Evolutionary conservation across 352 stramenopile genomes (phyloP).

Genomic region (Paralagenidium karlingii): DNA sequence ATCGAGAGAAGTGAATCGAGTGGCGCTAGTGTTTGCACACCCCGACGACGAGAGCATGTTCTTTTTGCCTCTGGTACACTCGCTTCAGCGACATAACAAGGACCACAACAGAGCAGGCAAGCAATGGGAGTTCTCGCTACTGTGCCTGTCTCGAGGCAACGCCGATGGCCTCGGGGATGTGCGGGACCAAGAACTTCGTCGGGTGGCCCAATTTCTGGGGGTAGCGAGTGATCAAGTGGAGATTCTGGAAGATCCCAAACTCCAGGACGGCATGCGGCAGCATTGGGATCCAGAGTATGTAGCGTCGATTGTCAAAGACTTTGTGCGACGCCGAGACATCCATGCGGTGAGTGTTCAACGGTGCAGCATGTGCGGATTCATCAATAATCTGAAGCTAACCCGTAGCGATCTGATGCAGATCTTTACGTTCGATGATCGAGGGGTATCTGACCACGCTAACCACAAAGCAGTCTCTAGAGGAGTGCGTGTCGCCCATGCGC

Average conservation of each 20-base stretch:
- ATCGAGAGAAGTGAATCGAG: too few relatives aligned
- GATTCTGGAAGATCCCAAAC: slow-evolving; percentile 62
- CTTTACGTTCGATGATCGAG: slow-evolving; percentile 90
- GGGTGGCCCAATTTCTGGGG: slow-evolving; percentile 36
- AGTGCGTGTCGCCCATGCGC: slow-evolving; percentile 32
- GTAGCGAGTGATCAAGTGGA: slow-evolving; percentile 27
- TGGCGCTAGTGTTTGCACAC: slow-evolving; percentile 93
- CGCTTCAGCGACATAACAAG: slow-evolving; percentile 12
- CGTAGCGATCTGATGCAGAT: slow-evolving; percentile 23
- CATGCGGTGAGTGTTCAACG: slow-evolving; percentile 29
- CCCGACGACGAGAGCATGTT: slow-evolving; percentile 97
- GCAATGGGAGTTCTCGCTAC: slow-evolving; percentile 58
- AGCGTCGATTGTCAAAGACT: slow-evolving; percentile 39
- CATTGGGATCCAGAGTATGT: slow-evolving; percentile 63
- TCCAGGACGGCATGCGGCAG: slow-evolving; percentile 80
- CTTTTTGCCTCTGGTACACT: slow-evolving; percentile 86
- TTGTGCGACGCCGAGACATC: slow-evolving; percentile 31
- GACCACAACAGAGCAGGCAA: slow-evolving; percentile 2
- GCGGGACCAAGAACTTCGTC: slow-evolving; percentile 72
- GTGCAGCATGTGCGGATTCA: background rate
- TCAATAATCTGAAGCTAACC: slow-evolving; percentile 1
- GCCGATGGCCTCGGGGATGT: slow-evolving; percentile 83
- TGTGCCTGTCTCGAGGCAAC: slow-evolving; percentile 89
- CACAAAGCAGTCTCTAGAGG: slow-evolving; percentile 73
- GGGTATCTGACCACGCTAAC: slow-evolving; percentile 91